Conservation (phyloP, 768 basidiomycete genomes). For the Naganishia vishniacii region DNA sequence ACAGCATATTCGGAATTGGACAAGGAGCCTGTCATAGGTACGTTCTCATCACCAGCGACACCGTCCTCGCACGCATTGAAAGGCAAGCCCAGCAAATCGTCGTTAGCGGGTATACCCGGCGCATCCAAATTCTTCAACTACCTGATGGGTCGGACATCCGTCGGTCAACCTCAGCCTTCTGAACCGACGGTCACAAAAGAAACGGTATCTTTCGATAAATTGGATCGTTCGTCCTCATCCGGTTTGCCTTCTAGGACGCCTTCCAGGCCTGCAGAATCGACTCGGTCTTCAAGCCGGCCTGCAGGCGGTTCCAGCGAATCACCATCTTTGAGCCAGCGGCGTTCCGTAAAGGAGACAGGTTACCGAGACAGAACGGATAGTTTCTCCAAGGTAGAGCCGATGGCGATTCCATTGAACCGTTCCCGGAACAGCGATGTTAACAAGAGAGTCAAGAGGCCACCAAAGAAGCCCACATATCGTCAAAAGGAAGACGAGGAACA, state of each 20-base stretch:
- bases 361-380: background rate
- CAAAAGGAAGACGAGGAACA: conserved; percentile 14
- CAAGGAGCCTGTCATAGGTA: conserved; percentile 40
- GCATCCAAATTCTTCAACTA: conserved; percentile 43
- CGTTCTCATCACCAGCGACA: conserved; percentile 45
- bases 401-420: conserved; percentile 22
- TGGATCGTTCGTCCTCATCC: conserved; percentile 8
- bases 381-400: conserved; percentile 22
- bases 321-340: background rate
- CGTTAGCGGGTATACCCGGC: conserved; percentile 46
- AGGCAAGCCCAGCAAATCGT: conserved; percentile 48
- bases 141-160: conserved; percentile 18
- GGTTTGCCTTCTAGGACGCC: background rate
- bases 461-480: conserved; percentile 8
- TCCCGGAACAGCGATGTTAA: conserved; percentile 34
- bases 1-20: conserved; percentile 34
- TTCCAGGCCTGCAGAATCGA: background rate
- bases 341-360: background rate
- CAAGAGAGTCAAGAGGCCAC: conserved; percentile 26
- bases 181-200: conserved; percentile 12
- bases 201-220: conserved; percentile 9
- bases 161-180: background rate
- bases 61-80: conserved; percentile 37
- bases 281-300: background rate
- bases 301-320: background rate